Evolutionary conservation across 1,284 basidiomycete species (phyloP), one percentile per base, ranked within the genome.

Genomic region (Malassezia pachydermatis): DNA sequence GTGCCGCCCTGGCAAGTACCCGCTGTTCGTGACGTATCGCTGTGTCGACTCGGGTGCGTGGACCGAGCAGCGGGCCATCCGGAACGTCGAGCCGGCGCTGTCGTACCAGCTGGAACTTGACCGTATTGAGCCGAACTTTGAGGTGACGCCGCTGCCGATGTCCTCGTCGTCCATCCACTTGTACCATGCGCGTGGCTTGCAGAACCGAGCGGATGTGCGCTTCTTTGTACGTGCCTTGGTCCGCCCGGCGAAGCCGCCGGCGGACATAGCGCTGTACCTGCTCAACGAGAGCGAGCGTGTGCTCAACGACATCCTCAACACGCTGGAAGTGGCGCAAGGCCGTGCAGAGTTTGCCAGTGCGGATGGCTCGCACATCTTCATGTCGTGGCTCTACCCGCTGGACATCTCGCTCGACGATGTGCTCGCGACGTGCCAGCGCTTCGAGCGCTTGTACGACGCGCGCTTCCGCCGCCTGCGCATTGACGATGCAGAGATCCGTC

Each of bases 171-270:
- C 62, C 20, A 63, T 71, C 48, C 68, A 71, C 55, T 55, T 98
- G 68, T 98, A 98, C 76, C 88, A 92, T 67, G 92, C 85, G 37
- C 82, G 92, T 48, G 90, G 89, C 41, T 81, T 83, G 58, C 89
- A 95, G 76, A 98, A 98, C 75, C 85, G 92, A 60, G 81, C 94
- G n/a, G 45, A 39, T 20, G 30, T 40, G 54, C 81, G 94, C 52
- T 99, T 99, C 84, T 98, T 99, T 75, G 83, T 99, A 48, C 88
- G 94, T 47, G 90, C 89, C 16, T 79, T 99, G 48, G 82, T 99
- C 47, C 88, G 94, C 51, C 94, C 94, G 43, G 92, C 94, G 56
- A 85, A 88, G 57, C 81, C 96, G 27, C 81, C 84, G 46, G 89
- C 88, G 39, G 81, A 81, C 54, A 87, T 96, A 82, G 86, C 88